Conservation (phyloP, 768 basidiomycete species). For the Tulasnella sp. region DNA sequence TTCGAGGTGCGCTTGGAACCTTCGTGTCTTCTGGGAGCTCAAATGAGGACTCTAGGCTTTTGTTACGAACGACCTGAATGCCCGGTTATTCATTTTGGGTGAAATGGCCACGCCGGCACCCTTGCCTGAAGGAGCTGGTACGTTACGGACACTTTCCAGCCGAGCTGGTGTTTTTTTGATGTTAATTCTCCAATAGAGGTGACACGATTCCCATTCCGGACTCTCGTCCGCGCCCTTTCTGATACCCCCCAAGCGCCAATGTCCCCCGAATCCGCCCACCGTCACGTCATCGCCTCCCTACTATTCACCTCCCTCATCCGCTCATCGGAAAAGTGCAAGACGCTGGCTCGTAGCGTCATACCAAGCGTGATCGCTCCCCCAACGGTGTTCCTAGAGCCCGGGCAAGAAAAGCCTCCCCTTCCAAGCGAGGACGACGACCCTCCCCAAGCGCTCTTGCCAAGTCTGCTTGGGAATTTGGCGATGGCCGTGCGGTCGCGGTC, state of each 20-base stretch:
- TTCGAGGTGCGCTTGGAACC: conserved; percentile 55
- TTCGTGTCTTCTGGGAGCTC: not conserved
- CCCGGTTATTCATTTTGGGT: conserved; percentile 37
- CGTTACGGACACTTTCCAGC: not conserved
- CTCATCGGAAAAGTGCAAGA: conserved; percentile 34
- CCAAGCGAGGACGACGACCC: conserved; percentile 33
- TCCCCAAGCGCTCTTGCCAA: conserved; percentile 58
- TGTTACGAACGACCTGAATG: conserved; percentile 27
- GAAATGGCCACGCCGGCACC: conserved; percentile 35
- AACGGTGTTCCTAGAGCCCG: conserved; percentile 26
- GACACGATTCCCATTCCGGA: conserved; percentile 41
- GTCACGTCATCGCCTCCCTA: conserved; percentile 61
- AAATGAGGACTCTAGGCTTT: conserved; percentile 42
- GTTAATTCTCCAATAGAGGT: not conserved
- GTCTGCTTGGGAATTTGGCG: conserved; percentile 83
- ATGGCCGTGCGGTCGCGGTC: conserved; percentile 69
- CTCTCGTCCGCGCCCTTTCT: conserved; percentile 46
- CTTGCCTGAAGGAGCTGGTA: conserved; percentile 31
- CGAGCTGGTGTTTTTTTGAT: not conserved
- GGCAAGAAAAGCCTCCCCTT: conserved; percentile 32
- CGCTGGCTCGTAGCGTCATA: conserved; percentile 29
- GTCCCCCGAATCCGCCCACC: conserved; percentile 42
- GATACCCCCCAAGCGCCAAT: conserved; percentile 48
- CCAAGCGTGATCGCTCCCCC: conserved; percentile 39
- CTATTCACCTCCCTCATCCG: conserved; percentile 72